phyloP scores from a whole-genome alignment of 2,329 filamentous ascomycete species.

The Fusarium nanum region DNA sequence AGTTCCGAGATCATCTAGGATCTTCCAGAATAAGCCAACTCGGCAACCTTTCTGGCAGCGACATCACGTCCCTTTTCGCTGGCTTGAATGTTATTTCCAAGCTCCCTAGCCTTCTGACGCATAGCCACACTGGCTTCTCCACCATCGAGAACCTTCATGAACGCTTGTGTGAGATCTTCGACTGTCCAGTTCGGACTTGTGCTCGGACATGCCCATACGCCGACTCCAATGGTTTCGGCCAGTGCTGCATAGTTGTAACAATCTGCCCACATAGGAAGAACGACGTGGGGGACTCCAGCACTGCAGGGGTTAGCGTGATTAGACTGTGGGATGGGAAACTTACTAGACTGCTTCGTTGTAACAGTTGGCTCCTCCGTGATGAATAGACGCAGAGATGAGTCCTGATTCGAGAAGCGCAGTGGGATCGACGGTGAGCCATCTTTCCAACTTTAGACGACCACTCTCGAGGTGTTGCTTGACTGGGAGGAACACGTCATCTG shows the following conservation, averaged over 20 bases:
- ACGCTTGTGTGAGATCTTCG: constrained; percentile 43
- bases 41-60: constrained; percentile 3
- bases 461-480: constrained; percentile 25
- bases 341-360: constrained; percentile 37
- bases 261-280: constrained; percentile 61
- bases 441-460: constrained; percentile 35
- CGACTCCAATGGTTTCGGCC: constrained; percentile 57
- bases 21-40: constrained; percentile 6
- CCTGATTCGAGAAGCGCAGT: constrained; percentile 50
- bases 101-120: background rate
- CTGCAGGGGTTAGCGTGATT: constrained; percentile 16
- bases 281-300: constrained; percentile 58
- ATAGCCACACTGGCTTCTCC: background rate
- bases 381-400: constrained; percentile 29
- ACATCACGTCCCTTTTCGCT: constrained; percentile 2
- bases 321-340: background rate
- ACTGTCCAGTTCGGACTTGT: constrained; percentile 49
- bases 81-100: background rate
- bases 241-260: constrained; percentile 58
- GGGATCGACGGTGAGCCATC: constrained; percentile 49
- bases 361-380: constrained; percentile 40
- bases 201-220: constrained; percentile 53
- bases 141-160: constrained; percentile 32
- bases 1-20: background rate
- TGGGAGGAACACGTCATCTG: constrained; percentile 14